Evolutionary conservation across 345 rosid species (phyloP).

Genomic region (Moricandia moricandioides): DNA sequence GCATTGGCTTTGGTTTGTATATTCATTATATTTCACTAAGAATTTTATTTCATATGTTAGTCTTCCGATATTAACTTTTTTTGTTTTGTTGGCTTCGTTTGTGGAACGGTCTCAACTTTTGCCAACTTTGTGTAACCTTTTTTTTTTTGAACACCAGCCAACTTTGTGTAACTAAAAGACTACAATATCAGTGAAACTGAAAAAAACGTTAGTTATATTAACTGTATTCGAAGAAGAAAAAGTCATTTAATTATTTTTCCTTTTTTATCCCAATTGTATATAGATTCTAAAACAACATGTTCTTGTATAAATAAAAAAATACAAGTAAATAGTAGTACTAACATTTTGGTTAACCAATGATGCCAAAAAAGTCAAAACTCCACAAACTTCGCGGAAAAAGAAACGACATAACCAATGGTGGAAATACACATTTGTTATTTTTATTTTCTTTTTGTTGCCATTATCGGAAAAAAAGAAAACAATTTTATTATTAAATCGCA

Average conservation of each 20-base stretch:
- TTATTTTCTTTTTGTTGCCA: background rate
- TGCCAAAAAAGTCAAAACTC: conserved; percentile 32
- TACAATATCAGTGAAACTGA: background rate
- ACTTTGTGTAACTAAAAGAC: background rate
- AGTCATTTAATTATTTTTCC: background rate
- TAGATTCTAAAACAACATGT: background rate
- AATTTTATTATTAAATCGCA: conserved; percentile 15
- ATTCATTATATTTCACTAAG: no score
- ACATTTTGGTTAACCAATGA: conserved; percentile 8
- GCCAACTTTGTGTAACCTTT: no score
- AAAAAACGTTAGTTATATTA: background rate
- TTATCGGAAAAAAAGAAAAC: conserved; percentile 18
- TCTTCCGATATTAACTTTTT: no score
- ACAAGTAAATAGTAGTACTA: background rate
- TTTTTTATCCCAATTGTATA: background rate
- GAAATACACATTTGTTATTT: background rate
- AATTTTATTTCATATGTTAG: no score
- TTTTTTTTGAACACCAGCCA: no score
- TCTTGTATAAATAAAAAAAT: background rate
- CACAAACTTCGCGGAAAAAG: conserved; percentile 31
- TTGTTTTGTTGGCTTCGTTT: no score
- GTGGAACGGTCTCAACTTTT: background rate
- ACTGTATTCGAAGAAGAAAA: background rate
- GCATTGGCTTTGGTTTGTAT: no score
- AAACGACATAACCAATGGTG: conserved; percentile 13